phyloP scores from a whole-genome alignment of 345 rosid species.

The Salix viminalis region DNA sequence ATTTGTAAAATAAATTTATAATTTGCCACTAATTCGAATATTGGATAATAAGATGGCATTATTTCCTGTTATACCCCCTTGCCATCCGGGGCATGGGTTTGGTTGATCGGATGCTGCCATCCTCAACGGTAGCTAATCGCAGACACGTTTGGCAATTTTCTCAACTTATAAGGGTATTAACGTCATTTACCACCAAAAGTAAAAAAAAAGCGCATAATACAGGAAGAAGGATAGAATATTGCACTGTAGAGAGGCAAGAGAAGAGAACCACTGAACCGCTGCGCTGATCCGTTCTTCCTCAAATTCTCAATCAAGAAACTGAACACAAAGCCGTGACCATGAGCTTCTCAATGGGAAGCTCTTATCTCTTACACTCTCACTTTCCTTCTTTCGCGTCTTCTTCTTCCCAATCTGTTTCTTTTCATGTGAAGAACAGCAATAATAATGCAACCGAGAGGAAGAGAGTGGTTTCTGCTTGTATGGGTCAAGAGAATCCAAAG shows the following conservation, averaged over 20 bases:
- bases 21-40: too few relatives aligned
- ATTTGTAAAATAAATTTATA: too few relatives aligned
- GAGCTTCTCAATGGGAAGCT: constrained; percentile 48
- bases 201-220: background rate
- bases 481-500: constrained; percentile 26
- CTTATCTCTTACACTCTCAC: constrained; percentile 38
- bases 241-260: too few relatives aligned
- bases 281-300: background rate
- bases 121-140: too few relatives aligned
- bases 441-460: constrained; percentile 35
- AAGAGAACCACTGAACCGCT: background rate
- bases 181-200: too few relatives aligned
- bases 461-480: constrained; percentile 33
- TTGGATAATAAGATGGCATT: too few relatives aligned
- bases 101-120: too few relatives aligned
- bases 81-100: too few relatives aligned
- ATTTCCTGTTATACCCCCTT: too few relatives aligned
- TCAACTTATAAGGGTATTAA: too few relatives aligned
- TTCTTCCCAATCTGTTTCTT: constrained; percentile 31
- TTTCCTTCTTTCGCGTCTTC: constrained; percentile 25
- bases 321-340: constrained; percentile 5
- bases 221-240: background rate
- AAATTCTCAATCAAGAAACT: background rate
- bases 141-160: too few relatives aligned
- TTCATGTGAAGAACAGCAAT: constrained; percentile 9